phyloP scores from a whole-genome alignment of 1,284 basidiomycete species.

The Cryptococcus maquisensis region DNA sequence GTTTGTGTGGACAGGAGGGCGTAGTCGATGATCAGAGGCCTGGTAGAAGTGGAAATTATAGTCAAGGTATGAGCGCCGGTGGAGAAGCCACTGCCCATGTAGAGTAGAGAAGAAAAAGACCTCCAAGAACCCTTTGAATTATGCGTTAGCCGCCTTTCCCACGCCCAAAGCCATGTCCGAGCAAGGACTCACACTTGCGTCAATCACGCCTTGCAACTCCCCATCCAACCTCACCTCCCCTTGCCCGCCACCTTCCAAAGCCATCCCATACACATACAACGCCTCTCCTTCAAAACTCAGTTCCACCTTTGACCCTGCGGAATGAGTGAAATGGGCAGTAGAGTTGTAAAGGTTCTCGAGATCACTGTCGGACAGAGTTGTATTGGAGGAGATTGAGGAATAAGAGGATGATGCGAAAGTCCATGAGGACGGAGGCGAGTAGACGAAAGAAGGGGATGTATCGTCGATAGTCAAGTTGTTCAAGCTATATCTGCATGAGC shows the following conservation, averaged over 20 bases:
- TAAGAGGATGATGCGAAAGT: constrained; percentile 8
- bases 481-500: background rate
- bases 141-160: background rate
- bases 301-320: constrained; percentile 3
- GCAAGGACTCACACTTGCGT: constrained; percentile 16
- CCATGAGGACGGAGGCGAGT: constrained; percentile 18
- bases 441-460: constrained; percentile 16
- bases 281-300: constrained; percentile 9
- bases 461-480: constrained; percentile 25
- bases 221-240: constrained; percentile 23
- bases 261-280: constrained; percentile 26
- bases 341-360: constrained; percentile 3
- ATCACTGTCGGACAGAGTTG: constrained; percentile 1
- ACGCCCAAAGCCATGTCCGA: background rate
- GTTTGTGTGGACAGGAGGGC: constrained; percentile 16
- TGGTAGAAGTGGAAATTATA: constrained; percentile 16
- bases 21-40: constrained; percentile 30
- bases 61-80: constrained; percentile 18
- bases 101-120: constrained; percentile 27
- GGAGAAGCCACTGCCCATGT: constrained; percentile 21
- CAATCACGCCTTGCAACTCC: constrained; percentile 8
- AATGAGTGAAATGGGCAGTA: constrained; percentile 1
- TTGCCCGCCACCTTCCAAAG: constrained; percentile 14
- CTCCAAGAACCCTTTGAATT: constrained; percentile 21
- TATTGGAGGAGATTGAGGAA: background rate